Percentiles rank a stretch among this genome's conserved stretches.
phyloP scores from a whole-genome alignment of 2,329 filamentous ascomycete genomes.

The Escovopsis weberi region DNA sequence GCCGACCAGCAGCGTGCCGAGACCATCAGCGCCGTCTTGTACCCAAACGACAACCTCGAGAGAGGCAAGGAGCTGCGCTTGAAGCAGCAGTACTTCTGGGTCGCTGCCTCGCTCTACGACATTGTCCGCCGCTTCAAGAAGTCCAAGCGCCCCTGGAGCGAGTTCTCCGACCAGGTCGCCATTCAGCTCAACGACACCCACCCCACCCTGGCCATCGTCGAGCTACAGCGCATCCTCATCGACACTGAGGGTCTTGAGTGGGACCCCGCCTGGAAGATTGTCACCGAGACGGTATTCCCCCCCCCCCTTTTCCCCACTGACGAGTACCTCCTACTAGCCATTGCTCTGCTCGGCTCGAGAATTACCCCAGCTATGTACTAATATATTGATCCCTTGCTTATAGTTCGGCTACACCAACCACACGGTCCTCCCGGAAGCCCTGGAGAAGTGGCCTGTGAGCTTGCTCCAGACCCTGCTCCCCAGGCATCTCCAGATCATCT shows the following conservation, averaged over 20 bases:
- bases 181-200: conserved; percentile 98
- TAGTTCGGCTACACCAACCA: conserved; percentile 98
- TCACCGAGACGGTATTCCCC: conserved; percentile 42
- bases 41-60: conserved; percentile 95
- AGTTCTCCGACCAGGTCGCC: conserved; percentile 88
- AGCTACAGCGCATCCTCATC: conserved; percentile 82
- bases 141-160: conserved; percentile 74
- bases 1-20: conserved; percentile 98
- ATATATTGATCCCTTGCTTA: conserved; percentile 6
- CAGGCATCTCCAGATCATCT: conserved; percentile 91
- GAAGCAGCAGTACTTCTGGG: conserved; percentile 99
- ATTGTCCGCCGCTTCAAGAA: conserved; percentile 98
- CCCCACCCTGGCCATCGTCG: conserved; percentile 88
- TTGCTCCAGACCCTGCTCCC: conserved; percentile 85
- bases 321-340: too few relatives aligned
- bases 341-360: too few relatives aligned
- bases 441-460: conserved; percentile 97
- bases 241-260: conserved; percentile 85
- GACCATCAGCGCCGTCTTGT: conserved; percentile 93
- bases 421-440: conserved; percentile 87
- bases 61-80: conserved; percentile 91
- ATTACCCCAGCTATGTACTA: conserved; percentile 17
- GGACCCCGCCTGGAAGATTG: conserved; percentile 82
- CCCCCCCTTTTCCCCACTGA: too few relatives aligned
- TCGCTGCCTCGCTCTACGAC: conserved; percentile 87